Evolutionary conservation across 2,329 filamentous ascomycete genomes (phyloP).

Genomic region (Fusarium sp.): DNA sequence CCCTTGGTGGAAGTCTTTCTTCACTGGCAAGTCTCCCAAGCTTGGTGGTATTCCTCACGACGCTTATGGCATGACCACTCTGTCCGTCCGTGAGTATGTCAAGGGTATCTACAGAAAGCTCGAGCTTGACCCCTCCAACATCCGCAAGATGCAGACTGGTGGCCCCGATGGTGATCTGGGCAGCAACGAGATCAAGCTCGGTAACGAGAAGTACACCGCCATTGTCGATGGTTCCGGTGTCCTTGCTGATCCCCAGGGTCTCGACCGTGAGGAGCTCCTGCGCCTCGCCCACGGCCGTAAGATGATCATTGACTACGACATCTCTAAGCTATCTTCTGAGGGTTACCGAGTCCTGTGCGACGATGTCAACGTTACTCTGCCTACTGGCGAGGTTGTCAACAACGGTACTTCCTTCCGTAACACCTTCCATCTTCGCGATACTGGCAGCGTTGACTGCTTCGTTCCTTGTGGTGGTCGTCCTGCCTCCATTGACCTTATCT

Average conservation of each 20-base stretch:
- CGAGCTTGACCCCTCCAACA: slow-evolving; percentile 84
- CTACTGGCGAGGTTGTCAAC: slow-evolving; percentile 84
- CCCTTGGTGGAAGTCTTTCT: slow-evolving; percentile 99
- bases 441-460: slow-evolving; percentile 84
- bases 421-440: slow-evolving; percentile 90
- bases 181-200: slow-evolving; percentile 96
- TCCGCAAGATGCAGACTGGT: slow-evolving; percentile 96
- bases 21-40: slow-evolving; percentile 97
- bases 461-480: slow-evolving; percentile 97
- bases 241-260: slow-evolving; percentile 89
- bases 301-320: slow-evolving; percentile 92
- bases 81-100: slow-evolving; percentile 96
- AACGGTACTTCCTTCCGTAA: slow-evolving; percentile 98
- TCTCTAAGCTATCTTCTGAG: slow-evolving; percentile 84
- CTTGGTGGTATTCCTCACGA: slow-evolving; percentile 98
- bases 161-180: slow-evolving; percentile 96
- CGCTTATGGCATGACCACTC: slow-evolving; percentile 95
- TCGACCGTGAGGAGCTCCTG: slow-evolving; percentile 85
- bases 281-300: slow-evolving; percentile 86
- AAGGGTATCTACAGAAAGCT: slow-evolving; percentile 97
- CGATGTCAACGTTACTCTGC: slow-evolving; percentile 88
- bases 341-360: slow-evolving; percentile 95
- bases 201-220: slow-evolving; percentile 94
- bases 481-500: slow-evolving; percentile 94
- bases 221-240: slow-evolving; percentile 98